Conservation (phyloP, 2,329 filamentous ascomycete species). For the Xylaria sp. region DNA sequence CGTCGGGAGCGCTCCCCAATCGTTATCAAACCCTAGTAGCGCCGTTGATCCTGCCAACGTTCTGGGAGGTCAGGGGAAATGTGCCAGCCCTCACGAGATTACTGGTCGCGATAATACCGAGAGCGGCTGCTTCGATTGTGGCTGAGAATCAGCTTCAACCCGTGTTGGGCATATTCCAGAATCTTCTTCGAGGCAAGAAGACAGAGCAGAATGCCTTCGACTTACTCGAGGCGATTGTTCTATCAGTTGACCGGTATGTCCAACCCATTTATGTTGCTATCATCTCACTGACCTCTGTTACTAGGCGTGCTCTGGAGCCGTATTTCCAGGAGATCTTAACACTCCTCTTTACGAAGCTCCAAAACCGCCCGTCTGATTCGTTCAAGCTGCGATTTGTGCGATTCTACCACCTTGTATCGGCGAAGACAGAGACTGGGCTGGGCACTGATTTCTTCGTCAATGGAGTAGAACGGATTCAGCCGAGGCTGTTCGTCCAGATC, state of each 20-base stretch:
- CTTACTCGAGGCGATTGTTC: constrained; percentile 79
- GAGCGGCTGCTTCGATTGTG: constrained; percentile 72
- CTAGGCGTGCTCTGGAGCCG: constrained; percentile 65
- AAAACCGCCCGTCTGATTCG: constrained; percentile 71
- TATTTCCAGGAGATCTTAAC: constrained; percentile 82
- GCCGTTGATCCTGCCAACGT: constrained; percentile 75
- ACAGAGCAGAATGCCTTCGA: constrained; percentile 90
- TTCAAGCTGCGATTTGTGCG: constrained; percentile 87
- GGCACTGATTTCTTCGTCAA: constrained; percentile 91
- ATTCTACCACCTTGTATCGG: constrained; percentile 91
- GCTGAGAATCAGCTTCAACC: constrained; percentile 81
- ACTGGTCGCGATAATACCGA: constrained; percentile 80
- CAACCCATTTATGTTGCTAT: background rate
- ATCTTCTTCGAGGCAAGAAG: constrained; percentile 77
- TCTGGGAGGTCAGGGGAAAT: constrained; percentile 93
- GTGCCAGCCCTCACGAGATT: constrained; percentile 88
- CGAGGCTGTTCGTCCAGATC: constrained; percentile 77
- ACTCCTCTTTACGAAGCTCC: constrained; percentile 76
- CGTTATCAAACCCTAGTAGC: constrained; percentile 80
- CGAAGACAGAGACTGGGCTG: constrained; percentile 75
- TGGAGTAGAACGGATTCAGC: constrained; percentile 80
- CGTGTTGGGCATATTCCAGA: constrained; percentile 95
- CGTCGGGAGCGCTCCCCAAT: constrained; percentile 73
- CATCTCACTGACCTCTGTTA: constrained; percentile 14
- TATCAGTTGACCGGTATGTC: constrained; percentile 71